Conservation (phyloP, 371 early-diverging fungal species). For the Blakeslea trispora region DNA sequence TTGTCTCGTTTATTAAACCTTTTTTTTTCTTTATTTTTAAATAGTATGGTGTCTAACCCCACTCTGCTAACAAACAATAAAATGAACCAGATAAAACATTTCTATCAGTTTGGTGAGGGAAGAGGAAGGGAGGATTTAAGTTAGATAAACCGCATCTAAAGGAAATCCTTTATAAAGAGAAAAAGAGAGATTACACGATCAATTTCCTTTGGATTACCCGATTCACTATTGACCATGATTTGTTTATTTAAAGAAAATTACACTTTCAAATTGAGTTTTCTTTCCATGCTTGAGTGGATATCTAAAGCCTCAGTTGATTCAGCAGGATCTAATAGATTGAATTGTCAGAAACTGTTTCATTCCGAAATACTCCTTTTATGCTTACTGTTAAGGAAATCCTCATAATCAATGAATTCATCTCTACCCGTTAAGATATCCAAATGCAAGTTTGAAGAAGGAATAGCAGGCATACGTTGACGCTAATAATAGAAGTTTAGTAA, state of each 20-base stretch:
- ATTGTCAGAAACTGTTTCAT: no score
- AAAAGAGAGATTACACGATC: no score
- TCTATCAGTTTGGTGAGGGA: no score
- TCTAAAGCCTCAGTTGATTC: constrained; percentile 66
- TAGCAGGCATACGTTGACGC: constrained; percentile 61
- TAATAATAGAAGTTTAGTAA: constrained; percentile 17
- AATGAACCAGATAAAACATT: no score
- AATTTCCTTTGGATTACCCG: no score
- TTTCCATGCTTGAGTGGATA: constrained; percentile 70
- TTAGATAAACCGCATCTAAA: no score
- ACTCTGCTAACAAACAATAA: no score
- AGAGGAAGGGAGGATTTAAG: no score
- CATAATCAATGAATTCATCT: constrained; percentile 87
- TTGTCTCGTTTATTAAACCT: no score
- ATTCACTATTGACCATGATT: constrained; percentile 51
- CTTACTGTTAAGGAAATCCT: constrained; percentile 86
- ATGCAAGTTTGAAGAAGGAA: constrained; percentile 76
- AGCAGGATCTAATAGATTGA: constrained; percentile 55
- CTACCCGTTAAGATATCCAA: constrained; percentile 85
- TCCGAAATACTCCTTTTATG: background rate
- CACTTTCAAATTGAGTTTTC: constrained; percentile 45
- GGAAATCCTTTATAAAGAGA: no score
- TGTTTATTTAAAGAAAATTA: constrained; percentile 14
- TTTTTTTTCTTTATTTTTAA: no score
- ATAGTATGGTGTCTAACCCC: no score